A percentile compares a stretch with the other conserved stretches of the same genome.
phyloP scores from a whole-genome alignment of 306 rosid genomes.

The Malus fusca region DNA sequence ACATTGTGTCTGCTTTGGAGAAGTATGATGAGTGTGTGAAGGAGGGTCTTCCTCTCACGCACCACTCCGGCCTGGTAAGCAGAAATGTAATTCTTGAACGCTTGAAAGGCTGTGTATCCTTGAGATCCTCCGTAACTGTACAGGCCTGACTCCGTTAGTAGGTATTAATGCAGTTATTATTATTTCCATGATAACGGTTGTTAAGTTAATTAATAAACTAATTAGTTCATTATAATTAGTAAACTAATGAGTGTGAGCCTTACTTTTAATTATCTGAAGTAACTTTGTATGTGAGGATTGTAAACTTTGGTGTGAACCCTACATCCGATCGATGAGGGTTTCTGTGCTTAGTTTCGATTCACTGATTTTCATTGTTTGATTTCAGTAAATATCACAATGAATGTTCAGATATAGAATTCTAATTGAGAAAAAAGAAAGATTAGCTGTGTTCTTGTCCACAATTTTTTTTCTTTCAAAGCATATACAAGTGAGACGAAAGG shows the following conservation, averaged over 20 bases:
- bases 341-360: neutral
- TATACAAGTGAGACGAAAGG: too few species aligned
- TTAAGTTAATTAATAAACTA: conserved; percentile 11
- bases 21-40: conserved; percentile 85
- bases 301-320: conserved; percentile 9
- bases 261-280: conserved; percentile 35
- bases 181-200: conserved; percentile 1
- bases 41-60: conserved; percentile 93
- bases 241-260: neutral
- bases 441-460: too few species aligned
- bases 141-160: conserved; percentile 49
- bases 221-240: conserved; percentile 20
- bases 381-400: neutral
- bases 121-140: conserved; percentile 78
- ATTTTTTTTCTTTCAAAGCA: too few species aligned
- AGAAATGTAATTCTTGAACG: conserved; percentile 61
- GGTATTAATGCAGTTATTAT: conserved; percentile 21
- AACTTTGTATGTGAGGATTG: conserved; percentile 17
- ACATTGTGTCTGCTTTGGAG: conserved; percentile 73
- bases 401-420: neutral
- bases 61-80: conserved; percentile 61
- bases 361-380: neutral
- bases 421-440: neutral
- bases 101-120: conserved; percentile 71
- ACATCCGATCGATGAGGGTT: neutral